A percentile compares a stretch with the other conserved stretches of the same genome.
Evolutionary conservation across 805 yeast genomes (phyloP).

Genomic region (Candida tammaniensis): DNA sequence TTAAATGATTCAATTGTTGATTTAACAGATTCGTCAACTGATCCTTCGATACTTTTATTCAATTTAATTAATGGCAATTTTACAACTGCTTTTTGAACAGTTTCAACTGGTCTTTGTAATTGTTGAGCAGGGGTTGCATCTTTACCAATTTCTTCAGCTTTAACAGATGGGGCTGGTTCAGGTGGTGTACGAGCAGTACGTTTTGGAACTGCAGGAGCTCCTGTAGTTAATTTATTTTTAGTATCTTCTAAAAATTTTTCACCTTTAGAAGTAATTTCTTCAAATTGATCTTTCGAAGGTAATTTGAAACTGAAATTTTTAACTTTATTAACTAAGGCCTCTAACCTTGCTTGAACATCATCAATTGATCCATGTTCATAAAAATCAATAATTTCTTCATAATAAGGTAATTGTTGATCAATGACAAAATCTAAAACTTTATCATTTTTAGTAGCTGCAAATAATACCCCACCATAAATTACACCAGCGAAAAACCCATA

Average conservation of each 20-base stretch:
- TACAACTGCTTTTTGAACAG: slow-evolving; percentile 25
- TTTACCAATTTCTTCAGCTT: slow-evolving; percentile 10
- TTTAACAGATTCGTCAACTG: slow-evolving; percentile 33
- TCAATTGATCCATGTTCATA: slow-evolving; percentile 35
- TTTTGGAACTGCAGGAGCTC: background rate
- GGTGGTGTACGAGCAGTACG: slow-evolving; percentile 2
- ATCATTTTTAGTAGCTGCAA: slow-evolving; percentile 41
- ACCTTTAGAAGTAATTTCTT: slow-evolving; percentile 30
- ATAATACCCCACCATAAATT: slow-evolving; percentile 38
- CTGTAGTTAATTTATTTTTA: slow-evolving; percentile 25
- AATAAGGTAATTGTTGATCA: slow-evolving; percentile 41
- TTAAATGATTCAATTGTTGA: slow-evolving; percentile 38
- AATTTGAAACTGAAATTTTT: slow-evolving; percentile 19
- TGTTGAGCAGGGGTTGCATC: slow-evolving; percentile 38
- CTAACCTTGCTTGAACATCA: slow-evolving; percentile 24
- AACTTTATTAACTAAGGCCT: slow-evolving; percentile 15
- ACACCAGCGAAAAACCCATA: slow-evolving; percentile 25
- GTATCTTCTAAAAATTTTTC: slow-evolving; percentile 36
- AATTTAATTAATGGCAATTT: slow-evolving; percentile 34
- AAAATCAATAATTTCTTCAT: slow-evolving; percentile 37
- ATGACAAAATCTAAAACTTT: slow-evolving; percentile 43
- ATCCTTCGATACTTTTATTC: slow-evolving; percentile 17
- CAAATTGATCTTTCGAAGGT: slow-evolving; percentile 32
- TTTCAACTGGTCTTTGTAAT: slow-evolving; percentile 40
- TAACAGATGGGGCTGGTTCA: background rate